Percentiles rank a stretch among this genome's conserved stretches.
Evolutionary conservation across 2,329 filamentous ascomycete genomes (phyloP).

Genomic region (Ambrosiella cleistominuta): DNA sequence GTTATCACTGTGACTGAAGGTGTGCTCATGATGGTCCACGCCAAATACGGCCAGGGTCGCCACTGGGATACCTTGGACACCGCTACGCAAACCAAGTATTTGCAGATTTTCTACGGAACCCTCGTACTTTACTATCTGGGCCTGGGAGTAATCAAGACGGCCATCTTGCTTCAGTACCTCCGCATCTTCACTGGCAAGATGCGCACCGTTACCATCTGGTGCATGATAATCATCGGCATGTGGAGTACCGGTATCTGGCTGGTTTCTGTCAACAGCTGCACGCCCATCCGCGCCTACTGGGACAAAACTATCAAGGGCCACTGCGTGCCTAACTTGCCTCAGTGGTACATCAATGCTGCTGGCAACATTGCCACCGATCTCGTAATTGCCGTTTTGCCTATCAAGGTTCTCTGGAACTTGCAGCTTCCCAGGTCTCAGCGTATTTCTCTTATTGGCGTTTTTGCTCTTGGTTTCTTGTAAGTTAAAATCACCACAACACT

Average conservation of each 20-base stretch:
- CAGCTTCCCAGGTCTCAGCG: slow-evolving; percentile 14
- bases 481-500: background rate
- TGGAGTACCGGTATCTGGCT: slow-evolving; percentile 13
- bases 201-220: slow-evolving; percentile 13
- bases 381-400: slow-evolving; percentile 13
- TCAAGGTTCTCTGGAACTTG: slow-evolving; percentile 14
- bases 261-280: slow-evolving; percentile 13
- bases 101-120: slow-evolving; percentile 15
- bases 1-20: slow-evolving; percentile 8
- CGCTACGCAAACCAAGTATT: slow-evolving; percentile 1
- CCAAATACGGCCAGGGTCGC: slow-evolving; percentile 7
- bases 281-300: slow-evolving; percentile 14
- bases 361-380: slow-evolving; percentile 15
- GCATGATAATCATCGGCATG: slow-evolving; percentile 9
- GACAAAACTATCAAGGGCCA: slow-evolving; percentile 8
- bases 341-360: slow-evolving; percentile 15
- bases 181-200: slow-evolving; percentile 14
- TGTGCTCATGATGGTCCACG: slow-evolving; percentile 11
- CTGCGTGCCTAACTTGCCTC: slow-evolving; percentile 14
- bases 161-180: slow-evolving; percentile 18
- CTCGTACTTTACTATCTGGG: slow-evolving; percentile 16
- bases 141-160: slow-evolving; percentile 16
- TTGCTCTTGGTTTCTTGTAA: slow-evolving; percentile 16
- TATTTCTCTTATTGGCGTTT: slow-evolving; percentile 13
- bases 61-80: slow-evolving; percentile 9